Base-by-base conservation (phyloP, 495 filamentous ascomycete genomes). In the Cercophora sp. region DNA sequence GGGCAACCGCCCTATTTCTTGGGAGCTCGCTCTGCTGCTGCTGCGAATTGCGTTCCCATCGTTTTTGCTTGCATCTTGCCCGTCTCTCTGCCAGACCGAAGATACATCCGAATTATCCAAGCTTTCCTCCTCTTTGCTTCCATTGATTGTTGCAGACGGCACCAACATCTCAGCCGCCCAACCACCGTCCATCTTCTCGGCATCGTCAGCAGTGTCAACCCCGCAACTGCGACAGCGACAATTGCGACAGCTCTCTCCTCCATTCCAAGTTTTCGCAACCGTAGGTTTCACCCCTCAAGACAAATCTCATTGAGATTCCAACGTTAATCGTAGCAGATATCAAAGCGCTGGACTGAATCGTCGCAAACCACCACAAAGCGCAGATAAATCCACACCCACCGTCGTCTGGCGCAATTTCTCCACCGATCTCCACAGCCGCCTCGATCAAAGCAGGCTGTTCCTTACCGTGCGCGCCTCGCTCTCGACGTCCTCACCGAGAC, bases 1-100 rank as follows among this genome's bases (percentile, higher is more conserved):
- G 57, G 57, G 57, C 56, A 59, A 59, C 52, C 47, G 22, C 25
- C 40, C 24, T 59, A 59, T 55, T 55, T 54, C 34, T 36, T 49
- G 40, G 19, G 23, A 8, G 5, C 39, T 18, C 22, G 19, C 18
- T 6, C 29, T 32, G 29, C 13, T 51, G 34, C 47, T 25, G 36
- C 43, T 29, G 26, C 15, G 11, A 9, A 16, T n/a, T 23, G 34
- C 41, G 18, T 27, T 48, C 32, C n/a, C 36, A 35, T 40, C 23
- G 18, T 26, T 24, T n/a, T 8, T 4, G 3, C 34, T 15, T 16
- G 5, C 10, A 10, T 18, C 1, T 16, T 19, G 25, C 16, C 25
- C 13, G 27, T 47, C 34, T 47, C 26, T 34, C 22, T 11, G 24
- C 23, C 26, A 16, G 8, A 31, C 5, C 16, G 29, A 36, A 20